Conservation (phyloP, 306 rosid species). For the Begonia fuchsioides region DNA sequence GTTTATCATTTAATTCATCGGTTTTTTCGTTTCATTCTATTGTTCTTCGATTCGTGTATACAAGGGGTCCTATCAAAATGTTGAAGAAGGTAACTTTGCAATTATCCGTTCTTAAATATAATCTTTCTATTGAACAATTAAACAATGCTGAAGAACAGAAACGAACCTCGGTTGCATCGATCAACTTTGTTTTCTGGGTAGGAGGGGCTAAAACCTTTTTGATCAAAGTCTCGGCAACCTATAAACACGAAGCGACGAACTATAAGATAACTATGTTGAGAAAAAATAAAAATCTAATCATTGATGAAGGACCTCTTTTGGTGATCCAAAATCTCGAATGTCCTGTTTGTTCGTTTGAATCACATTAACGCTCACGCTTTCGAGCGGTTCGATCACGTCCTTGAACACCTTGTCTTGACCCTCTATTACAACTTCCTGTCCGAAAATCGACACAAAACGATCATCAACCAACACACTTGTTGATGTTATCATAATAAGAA, state of each 20-base stretch:
- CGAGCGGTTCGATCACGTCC: conserved; percentile 89
- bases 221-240: conserved; percentile 77
- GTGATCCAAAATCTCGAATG: conserved; percentile 77
- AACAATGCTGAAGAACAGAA: no score
- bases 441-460: conserved; percentile 10
- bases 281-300: not conserved
- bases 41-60: no score
- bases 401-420: conserved; percentile 98
- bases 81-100: no score
- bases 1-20: no score
- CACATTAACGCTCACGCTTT: conserved; percentile 65
- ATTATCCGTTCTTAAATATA: no score
- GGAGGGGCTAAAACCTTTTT: conserved; percentile 80
- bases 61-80: no score
- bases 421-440: conserved; percentile 69
- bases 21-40: no score
- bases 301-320: conserved; percentile 37
- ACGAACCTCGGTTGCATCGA: conserved; percentile 78
- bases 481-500: not conserved
- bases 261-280: no score
- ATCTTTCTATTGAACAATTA: no score
- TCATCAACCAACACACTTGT: no score
- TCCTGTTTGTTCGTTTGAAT: conserved; percentile 60
- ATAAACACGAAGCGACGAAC: no score
- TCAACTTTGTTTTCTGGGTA: conserved; percentile 75